Evolutionary conservation across 1,284 basidiomycete genomes (phyloP), one percentile per base, ranked within the genome.

Genomic region (Cryptococcus depauperatus): DNA sequence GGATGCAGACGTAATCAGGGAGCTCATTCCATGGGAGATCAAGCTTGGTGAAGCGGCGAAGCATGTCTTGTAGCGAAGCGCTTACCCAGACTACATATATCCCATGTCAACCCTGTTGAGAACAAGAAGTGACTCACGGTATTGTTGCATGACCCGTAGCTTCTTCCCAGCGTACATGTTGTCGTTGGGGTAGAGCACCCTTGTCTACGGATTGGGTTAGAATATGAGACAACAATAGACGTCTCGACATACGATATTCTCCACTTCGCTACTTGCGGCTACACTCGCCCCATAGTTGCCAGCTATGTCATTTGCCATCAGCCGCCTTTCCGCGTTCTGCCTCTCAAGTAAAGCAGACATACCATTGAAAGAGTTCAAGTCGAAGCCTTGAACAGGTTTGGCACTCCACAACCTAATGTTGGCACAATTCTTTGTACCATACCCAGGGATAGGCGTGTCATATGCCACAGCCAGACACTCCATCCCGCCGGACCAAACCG

Each of bases 341-440:
- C 16, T 9, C 4, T 32, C 37, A 34, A 51, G 47, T 40, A 37
- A 35, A 19, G 23, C 7, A 34, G 44, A 50, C 59, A 28, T 35
- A 83, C 83, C 84, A 64, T 91, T 92, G 79, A 92, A 91, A 40
- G 83, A 85, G 69, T 88, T 84, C 30, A 95, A 71, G 71, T 95
- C 89, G 64, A 95, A 95, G 1, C 88, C 88, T 58, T 86, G 76
- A 74, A 89, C 88, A 25, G 89, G 86, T 69, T 84, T 86, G 58
- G 85, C 70, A 78, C 75, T 84, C 72, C 72, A 74, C 11, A 73
- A 56, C 41, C 73, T 64, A 29, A 74, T 66, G 56, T 75, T 75
- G 55, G 70, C 69, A 14, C 72, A 73, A 52, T 72, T 74, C 55
- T 70, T 66, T 28, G 68, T 70, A 19, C 51, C 58, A 41, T 68